These are phyloP conservation scores for Fraxinus paxiana DNA, from an alignment of 305 asterid genomes.

Conservation along the genomic window DNA sequence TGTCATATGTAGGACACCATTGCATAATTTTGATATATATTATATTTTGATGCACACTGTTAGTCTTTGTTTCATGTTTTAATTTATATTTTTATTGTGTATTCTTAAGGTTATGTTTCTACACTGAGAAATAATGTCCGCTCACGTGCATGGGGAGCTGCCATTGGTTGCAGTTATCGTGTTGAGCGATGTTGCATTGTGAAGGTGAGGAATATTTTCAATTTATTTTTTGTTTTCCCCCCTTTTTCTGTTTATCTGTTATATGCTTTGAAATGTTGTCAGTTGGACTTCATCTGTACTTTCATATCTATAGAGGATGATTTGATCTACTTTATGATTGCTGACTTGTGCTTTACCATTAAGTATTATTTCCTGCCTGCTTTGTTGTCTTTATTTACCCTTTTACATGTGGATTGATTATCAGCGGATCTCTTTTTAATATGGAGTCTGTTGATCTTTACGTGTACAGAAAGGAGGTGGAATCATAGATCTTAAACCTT, in stretches of 20 bases:
- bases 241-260: slow-evolving; percentile 1
- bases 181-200: slow-evolving; percentile 82
- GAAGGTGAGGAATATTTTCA: slow-evolving; percentile 52
- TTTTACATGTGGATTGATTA: not conserved
- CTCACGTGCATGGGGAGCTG: slow-evolving; percentile 98
- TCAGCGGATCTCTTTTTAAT: slow-evolving; percentile 5
- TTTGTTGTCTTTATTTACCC: slow-evolving; percentile 8
- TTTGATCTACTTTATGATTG: slow-evolving; percentile 14
- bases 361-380: not conserved
- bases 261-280: slow-evolving; percentile 10
- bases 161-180: slow-evolving; percentile 86
- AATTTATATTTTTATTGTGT: slow-evolving; percentile 7
- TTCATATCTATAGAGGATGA: not conserved
- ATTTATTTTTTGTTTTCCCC: not conserved
- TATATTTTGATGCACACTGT: not conserved
- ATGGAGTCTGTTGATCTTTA: slow-evolving; percentile 14
- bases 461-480: slow-evolving; percentile 83
- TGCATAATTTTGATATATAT: slow-evolving; percentile 5
- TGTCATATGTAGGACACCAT: slow-evolving; percentile 7
- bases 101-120: slow-evolving; percentile 67
- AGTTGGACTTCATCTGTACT: slow-evolving; percentile 1
- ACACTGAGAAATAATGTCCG: slow-evolving; percentile 90
- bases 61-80: not conserved
- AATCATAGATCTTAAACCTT: slow-evolving; percentile 79
- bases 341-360: slow-evolving; percentile 13